phyloP scores from a whole-genome alignment of 2,329 filamentous ascomycete species.

The Colletotrichum chlorophyti region DNA sequence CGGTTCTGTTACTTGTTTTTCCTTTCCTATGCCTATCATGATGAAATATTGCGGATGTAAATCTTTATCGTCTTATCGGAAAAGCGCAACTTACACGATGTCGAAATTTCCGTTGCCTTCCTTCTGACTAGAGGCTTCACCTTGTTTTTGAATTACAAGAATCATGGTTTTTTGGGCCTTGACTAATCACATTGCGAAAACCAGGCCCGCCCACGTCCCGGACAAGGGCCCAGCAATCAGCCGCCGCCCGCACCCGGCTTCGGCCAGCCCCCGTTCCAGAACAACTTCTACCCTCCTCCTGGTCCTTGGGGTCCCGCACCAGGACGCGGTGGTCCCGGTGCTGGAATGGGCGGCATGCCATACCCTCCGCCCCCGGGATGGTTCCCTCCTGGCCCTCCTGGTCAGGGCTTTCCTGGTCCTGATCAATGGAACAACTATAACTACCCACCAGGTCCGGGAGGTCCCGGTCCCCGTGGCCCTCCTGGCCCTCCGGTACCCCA shows the following conservation, averaged over 20 bases:
- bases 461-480: conserved; percentile 61
- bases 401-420: conserved; percentile 71
- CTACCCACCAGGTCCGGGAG: no score
- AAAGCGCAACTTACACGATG: conserved; percentile 89
- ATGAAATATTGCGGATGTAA: conserved; percentile 99
- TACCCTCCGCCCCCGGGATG: conserved; percentile 81
- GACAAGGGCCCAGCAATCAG: conserved; percentile 40
- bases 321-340: conserved; percentile 39
- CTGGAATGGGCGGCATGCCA: conserved; percentile 74
- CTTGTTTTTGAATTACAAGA: conserved; percentile 4
- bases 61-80: conserved; percentile 75
- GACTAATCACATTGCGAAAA: conserved; percentile 35
- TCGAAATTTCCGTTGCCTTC: conserved; percentile 99
- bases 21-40: conserved; percentile 54
- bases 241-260: conserved; percentile 46
- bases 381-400: conserved; percentile 74
- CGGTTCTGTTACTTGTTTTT: conserved; percentile 20
- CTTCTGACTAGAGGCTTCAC: conserved; percentile 76
- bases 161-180: conserved; percentile 8
- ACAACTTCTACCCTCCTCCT: conserved; percentile 59
- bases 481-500: conserved; percentile 47
- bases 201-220: conserved; percentile 49
- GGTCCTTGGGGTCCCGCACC: conserved; percentile 65
- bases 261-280: conserved; percentile 51
- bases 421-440: conserved; percentile 63